These are phyloP conservation scores for Mallotus repandus DNA, from an alignment of 441 rosid genomes.

Conservation along the genomic window DNA sequence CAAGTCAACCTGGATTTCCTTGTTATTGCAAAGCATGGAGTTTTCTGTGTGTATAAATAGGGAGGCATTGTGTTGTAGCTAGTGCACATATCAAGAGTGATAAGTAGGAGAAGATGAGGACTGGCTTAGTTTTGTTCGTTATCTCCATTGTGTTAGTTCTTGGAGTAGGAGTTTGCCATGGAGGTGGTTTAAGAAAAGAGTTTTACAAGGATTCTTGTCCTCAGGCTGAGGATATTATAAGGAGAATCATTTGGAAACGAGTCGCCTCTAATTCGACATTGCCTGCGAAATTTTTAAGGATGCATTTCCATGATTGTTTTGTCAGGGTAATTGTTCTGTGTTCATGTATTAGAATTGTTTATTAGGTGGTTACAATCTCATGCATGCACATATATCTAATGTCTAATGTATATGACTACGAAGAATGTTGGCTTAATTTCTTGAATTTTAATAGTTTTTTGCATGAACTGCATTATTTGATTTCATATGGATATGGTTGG, in stretches of 20 bases:
- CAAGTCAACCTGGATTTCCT: neutral
- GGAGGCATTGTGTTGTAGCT: neutral
- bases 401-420: too few species aligned
- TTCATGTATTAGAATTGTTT: too few species aligned
- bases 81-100: neutral
- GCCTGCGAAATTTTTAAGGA: constrained; percentile 65
- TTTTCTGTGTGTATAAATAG: neutral
- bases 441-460: neutral
- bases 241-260: constrained; percentile 42
- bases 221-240: constrained; percentile 50
- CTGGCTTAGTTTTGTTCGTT: constrained; percentile 4
- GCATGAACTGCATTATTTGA: neutral
- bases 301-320: constrained; percentile 91
- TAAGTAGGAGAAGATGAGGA: constrained; percentile 8
- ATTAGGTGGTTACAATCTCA: too few species aligned
- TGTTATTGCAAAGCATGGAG: too few species aligned
- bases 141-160: constrained; percentile 3
- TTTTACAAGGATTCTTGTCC: constrained; percentile 70
- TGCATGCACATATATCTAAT: too few species aligned
- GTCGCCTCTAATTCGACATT: constrained; percentile 60
- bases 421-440: neutral
- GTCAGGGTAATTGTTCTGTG: constrained; percentile 41
- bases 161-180: constrained; percentile 25
- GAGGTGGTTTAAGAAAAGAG: constrained; percentile 28
- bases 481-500: neutral